A percentile compares a stretch with the other conserved stretches of the same genome.
Conservation (phyloP, 2,329 filamentous ascomycete species). For the Sclerotinia minor region DNA sequence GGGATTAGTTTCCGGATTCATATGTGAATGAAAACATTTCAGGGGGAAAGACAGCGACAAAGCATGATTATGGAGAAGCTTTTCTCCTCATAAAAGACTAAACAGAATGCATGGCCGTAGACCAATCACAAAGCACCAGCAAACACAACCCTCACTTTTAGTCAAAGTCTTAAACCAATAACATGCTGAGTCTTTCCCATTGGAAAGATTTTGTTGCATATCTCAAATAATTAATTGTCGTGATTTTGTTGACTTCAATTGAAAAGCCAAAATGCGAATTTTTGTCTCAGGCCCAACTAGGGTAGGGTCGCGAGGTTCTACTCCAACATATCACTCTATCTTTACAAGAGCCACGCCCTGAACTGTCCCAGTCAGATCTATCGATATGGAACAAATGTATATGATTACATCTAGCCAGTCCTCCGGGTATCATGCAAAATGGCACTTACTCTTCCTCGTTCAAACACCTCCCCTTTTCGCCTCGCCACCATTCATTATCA, state of each 20-base stretch:
- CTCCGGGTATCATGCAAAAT: constrained; percentile 25
- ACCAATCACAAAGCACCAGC: constrained; percentile 7
- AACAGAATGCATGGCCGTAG: not conserved
- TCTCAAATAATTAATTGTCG: constrained; percentile 16
- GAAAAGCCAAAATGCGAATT: not conserved
- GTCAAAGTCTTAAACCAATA: constrained; percentile 9
- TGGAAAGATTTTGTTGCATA: constrained; percentile 13
- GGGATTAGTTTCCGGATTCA: constrained; percentile 38
- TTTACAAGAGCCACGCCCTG: constrained; percentile 11
- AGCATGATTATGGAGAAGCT: not conserved
- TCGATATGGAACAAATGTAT: constrained; percentile 26
- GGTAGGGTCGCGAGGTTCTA: not conserved
- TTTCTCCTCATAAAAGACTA: constrained; percentile 27
- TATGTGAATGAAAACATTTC: too few relatives aligned
- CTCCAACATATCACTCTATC: constrained; percentile 10
- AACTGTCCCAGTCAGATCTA: constrained; percentile 19
- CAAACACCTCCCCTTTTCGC: not conserved
- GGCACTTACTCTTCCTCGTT: constrained; percentile 7
- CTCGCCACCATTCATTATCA: not conserved
- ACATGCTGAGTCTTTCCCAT: not conserved
- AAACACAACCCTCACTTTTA: constrained; percentile 7
- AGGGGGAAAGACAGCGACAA: not conserved
- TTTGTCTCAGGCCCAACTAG: not conserved
- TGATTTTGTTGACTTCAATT: not conserved
- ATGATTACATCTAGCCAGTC: constrained; percentile 25